A percentile compares a stretch with the other conserved stretches of the same genome.
Evolutionary conservation across 208 protist species (phyloP).

Genomic region (Dictyostelium gargantuum): DNA sequence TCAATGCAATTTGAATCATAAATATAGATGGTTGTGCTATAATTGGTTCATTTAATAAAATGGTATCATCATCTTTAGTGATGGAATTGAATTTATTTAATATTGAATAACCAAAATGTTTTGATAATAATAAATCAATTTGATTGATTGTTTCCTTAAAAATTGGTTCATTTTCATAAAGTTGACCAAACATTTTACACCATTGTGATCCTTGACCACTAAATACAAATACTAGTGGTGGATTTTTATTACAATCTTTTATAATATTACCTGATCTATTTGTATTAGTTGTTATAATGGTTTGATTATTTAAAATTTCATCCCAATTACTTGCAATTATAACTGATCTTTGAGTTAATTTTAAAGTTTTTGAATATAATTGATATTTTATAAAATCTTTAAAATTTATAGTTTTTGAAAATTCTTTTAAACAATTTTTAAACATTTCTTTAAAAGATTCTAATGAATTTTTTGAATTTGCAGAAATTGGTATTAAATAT

Average conservation of each 20-base stretch:
- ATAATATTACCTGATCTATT: neutral
- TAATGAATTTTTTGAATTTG: neutral
- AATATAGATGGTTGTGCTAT: slow-evolving; percentile 29
- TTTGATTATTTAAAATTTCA: neutral
- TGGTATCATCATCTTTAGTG: neutral
- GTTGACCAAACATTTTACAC: neutral
- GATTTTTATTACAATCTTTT: neutral
- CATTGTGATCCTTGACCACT: slow-evolving; percentile 16
- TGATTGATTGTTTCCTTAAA: neutral
- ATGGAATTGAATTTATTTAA: neutral
- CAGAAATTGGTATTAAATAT: slow-evolving; percentile 22
- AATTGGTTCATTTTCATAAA: neutral
- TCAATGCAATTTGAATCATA: slow-evolving; percentile 16
- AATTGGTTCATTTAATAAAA: neutral
- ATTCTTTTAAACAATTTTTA: neutral
- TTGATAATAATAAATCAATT: neutral
- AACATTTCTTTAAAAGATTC: neutral
- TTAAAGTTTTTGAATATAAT: neutral
- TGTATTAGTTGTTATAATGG: neutral
- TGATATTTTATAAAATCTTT: slow-evolving; percentile 3
- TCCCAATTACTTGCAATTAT: neutral
- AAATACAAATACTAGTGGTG: neutral
- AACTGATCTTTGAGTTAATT: neutral
- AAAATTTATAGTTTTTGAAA: neutral
- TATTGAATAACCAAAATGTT: neutral